phyloP scores from a whole-genome alignment of 1,284 basidiomycete species.

The Sutorius eximius region DNA sequence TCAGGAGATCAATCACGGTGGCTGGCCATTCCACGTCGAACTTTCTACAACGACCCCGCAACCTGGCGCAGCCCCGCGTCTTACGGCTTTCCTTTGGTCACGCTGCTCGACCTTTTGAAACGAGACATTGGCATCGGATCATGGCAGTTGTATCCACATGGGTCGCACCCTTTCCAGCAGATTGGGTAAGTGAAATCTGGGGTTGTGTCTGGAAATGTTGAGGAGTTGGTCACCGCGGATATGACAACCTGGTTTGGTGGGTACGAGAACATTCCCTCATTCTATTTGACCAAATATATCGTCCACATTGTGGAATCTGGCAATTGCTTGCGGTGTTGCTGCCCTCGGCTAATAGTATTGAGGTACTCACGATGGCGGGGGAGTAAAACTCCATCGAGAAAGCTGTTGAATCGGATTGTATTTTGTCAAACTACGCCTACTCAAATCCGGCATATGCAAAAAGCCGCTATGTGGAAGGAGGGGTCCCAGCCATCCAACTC shows the following conservation, averaged over 20 bases:
- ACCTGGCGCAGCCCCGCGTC: slow-evolving; percentile 1
- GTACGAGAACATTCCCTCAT: not conserved
- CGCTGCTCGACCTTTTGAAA: not conserved
- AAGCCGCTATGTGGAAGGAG: not conserved
- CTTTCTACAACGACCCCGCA: not conserved
- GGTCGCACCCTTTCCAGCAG: not conserved
- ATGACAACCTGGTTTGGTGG: not conserved
- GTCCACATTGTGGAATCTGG: slow-evolving; percentile 1
- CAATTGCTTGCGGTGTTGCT: not conserved
- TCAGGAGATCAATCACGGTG: not conserved
- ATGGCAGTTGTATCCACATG: not conserved
- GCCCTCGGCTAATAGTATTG: not conserved
- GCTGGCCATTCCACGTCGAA: slow-evolving; percentile 14
- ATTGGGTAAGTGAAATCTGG: not conserved
- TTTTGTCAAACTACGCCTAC: not conserved
- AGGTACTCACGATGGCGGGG: not conserved
- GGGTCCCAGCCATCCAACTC: not conserved
- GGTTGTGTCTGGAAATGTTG: not conserved
- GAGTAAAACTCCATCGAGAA: not conserved
- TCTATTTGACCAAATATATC: slow-evolving; percentile 5
- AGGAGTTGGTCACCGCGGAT: not conserved
- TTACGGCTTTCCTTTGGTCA: not conserved
- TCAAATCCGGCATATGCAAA: not conserved
- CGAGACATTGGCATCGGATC: slow-evolving; percentile 6
- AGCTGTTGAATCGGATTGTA: not conserved